Base-by-base conservation (phyloP, 2,329 filamentous ascomycete species). In the Colletotrichum chrysophilum region DNA sequence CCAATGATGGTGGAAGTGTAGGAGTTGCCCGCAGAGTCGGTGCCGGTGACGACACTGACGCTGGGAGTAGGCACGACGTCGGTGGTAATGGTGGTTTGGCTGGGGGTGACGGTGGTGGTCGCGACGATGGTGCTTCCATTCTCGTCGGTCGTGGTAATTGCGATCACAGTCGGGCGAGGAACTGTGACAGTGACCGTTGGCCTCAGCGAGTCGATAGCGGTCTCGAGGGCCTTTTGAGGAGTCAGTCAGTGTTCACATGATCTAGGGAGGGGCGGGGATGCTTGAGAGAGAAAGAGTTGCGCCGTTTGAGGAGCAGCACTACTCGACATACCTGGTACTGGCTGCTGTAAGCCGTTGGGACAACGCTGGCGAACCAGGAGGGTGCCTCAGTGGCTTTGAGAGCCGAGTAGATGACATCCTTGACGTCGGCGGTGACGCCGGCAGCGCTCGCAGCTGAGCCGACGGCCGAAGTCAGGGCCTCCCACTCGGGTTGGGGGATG, bases 401-500 rank as follows among this genome's bases (percentile, higher is more conserved):
- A 18, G 79, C 81, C 10, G 79, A 79, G 38, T 79, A 77, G 75
- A 83, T 65, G 61, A 82, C 67, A 28, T 79, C 78, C 34, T 76
- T 75, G 14, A 78, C 66, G 66, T 83, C 79, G 48, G 80, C 81
- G n/a, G 81, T 79, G 38, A 82, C 74, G 26, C 76, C 71, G 36
- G 79, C 80, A 3, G 78, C 78, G 38, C 77, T 75, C 12, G 81
- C 82, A 62, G 82, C 81, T 30, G 79, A 79, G 58, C 76, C 76
- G 58, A 82, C 78, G 16, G 79, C 79, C 38, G 79, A 78, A 58
- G 78, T 78, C 13, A 81, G 62, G 43, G 75, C 76, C 55, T 71
- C 75, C 71, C 79, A 78, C 32, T 79, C 77, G 21, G 77, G 74
- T 10, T 79, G 65, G n/a, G 82, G 81, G 66, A 83, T 79, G 77